A percentile compares a stretch with the other conserved stretches of the same genome.
phyloP scores from a whole-genome alignment of 1,284 basidiomycete genomes.

The Fomitopsis pinicola region DNA sequence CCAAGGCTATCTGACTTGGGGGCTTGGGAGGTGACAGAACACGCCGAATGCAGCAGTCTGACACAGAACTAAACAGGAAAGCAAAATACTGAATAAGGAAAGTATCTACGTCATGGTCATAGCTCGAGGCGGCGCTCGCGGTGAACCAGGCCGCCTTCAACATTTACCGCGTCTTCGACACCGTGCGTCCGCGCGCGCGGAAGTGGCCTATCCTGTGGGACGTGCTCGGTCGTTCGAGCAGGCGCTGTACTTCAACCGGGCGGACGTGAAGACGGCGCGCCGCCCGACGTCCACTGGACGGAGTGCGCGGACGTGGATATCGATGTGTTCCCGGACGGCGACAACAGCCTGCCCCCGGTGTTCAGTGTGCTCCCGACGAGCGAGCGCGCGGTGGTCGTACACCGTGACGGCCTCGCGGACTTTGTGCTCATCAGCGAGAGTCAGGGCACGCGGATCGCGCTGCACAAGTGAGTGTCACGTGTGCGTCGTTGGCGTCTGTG shows the following conservation, averaged over 20 bases:
- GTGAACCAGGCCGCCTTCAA: conserved; percentile 71
- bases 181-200: conserved; percentile 22
- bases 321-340: conserved; percentile 54
- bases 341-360: conserved; percentile 56
- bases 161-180: conserved; percentile 72
- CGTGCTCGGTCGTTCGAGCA: conserved; percentile 63
- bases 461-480: conserved; percentile 26
- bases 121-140: conserved; percentile 45
- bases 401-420: conserved; percentile 57
- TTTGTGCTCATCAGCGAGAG: conserved; percentile 62
- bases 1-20: no score
- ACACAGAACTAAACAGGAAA: no score
- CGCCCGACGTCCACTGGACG: conserved; percentile 52
- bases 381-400: conserved; percentile 61
- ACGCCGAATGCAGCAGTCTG: no score
- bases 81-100: no score
- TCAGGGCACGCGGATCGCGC: conserved; percentile 36
- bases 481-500: no score
- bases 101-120: no score
- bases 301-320: conserved; percentile 52
- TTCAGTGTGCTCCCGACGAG: conserved; percentile 67
- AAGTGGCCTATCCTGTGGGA: conserved; percentile 63
- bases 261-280: conserved; percentile 71
- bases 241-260: conserved; percentile 61
- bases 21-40: no score